Percentiles rank a stretch among this genome's conserved stretches.
These are phyloP conservation scores for Wallacemonas collosoma DNA, from an alignment of 208 protist species.

Conservation along the genomic window DNA sequence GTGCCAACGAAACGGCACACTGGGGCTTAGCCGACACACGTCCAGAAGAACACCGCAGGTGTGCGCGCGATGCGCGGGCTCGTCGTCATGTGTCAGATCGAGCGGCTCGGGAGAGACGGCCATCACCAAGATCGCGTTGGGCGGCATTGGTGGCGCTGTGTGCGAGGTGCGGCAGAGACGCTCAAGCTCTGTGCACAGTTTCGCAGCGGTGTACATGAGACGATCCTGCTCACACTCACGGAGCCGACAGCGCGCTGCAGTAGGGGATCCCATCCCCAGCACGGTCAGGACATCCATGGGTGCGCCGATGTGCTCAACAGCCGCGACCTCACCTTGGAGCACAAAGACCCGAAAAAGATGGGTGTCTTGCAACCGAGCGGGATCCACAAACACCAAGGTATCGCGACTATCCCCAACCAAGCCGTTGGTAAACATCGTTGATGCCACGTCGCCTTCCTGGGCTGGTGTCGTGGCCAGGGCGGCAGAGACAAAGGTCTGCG, in stretches of 20 bases:
- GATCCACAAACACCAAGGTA: slow-evolving; percentile 27
- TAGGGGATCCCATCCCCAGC: slow-evolving; percentile 12
- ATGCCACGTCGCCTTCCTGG: not conserved
- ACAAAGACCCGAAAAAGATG: slow-evolving; percentile 47
- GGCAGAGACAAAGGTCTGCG: not conserved
- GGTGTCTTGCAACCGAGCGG: slow-evolving; percentile 23
- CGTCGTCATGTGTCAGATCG: not conserved
- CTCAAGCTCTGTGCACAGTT: slow-evolving; percentile 5
- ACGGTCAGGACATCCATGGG: slow-evolving; percentile 33
- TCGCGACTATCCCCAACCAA: slow-evolving; percentile 34
- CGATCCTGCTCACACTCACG: slow-evolving; percentile 10
- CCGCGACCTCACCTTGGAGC: slow-evolving; percentile 33
- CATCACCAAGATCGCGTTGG: slow-evolving; percentile 29
- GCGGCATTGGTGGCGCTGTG: not conserved
- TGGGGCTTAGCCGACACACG: slow-evolving; percentile 33
- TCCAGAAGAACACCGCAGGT: slow-evolving; percentile 33
- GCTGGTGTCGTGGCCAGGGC: not conserved
- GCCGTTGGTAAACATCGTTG: not conserved
- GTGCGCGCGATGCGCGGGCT: not conserved
- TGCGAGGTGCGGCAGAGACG: not conserved
- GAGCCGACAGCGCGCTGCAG: not conserved
- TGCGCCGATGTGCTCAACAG: slow-evolving; percentile 42
- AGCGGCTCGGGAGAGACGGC: slow-evolving; percentile 22
- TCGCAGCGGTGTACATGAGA: slow-evolving; percentile 4
- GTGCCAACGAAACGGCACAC: slow-evolving; percentile 44